phyloP scores from a whole-genome alignment of 305 asterid genomes.

The Solanum chacoense region DNA sequence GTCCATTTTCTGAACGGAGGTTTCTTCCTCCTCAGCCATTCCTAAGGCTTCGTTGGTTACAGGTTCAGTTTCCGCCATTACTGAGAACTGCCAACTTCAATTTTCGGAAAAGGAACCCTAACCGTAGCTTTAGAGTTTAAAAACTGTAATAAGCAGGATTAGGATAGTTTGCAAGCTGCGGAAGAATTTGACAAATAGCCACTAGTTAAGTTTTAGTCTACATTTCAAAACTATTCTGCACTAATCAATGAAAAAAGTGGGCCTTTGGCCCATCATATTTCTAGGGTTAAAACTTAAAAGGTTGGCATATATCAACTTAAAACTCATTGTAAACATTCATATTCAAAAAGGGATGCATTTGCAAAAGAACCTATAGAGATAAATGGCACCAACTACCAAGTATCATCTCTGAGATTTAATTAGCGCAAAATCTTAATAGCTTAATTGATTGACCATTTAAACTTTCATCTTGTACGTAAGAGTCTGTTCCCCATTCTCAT shows the following conservation, averaged over 20 bases:
- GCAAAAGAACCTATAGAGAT: background rate
- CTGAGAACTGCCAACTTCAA: background rate
- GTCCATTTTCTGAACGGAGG: constrained; percentile 11
- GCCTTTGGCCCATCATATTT: background rate
- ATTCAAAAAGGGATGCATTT: background rate
- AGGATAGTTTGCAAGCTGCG: background rate
- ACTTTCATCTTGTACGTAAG: background rate
- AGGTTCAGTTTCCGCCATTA: constrained; percentile 20
- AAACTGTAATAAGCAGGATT: background rate
- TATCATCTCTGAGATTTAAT: background rate
- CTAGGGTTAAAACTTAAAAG: background rate
- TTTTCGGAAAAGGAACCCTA: background rate
- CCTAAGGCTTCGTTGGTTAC: constrained; percentile 7
- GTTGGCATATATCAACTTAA: too few relatives aligned
- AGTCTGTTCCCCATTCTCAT: background rate
- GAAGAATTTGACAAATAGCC: background rate
- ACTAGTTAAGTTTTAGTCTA: background rate
- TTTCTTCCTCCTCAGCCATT: background rate
- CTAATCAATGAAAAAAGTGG: background rate
- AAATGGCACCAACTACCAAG: background rate
- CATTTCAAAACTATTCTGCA: background rate
- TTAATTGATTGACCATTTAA: background rate
- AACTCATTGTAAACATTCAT: background rate
- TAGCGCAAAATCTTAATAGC: too few relatives aligned
- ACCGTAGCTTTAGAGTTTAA: background rate